Evolutionary conservation across 2,329 filamentous ascomycete species (phyloP).

Genomic region (Paraconiothyrium brasiliense): DNA sequence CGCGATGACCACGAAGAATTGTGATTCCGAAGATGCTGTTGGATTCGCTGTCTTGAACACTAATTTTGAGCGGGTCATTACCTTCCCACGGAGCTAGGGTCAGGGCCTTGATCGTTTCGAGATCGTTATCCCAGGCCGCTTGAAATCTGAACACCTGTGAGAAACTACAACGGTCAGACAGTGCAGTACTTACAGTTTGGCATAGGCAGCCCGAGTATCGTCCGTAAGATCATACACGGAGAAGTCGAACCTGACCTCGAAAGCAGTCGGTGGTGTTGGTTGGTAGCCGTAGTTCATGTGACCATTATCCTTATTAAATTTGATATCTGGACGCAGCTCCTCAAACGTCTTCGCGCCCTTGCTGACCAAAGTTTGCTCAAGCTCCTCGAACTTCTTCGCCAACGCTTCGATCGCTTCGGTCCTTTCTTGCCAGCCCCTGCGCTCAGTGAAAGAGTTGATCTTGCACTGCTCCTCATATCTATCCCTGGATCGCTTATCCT

Average conservation of each 20-base stretch:
- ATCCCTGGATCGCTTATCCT: constrained; percentile 50
- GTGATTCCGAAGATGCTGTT: constrained; percentile 75
- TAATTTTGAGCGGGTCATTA: constrained; percentile 67
- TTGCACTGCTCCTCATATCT: constrained; percentile 29
- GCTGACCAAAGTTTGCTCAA: constrained; percentile 65
- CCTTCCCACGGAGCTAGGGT: constrained; percentile 69
- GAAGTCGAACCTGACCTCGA: constrained; percentile 64
- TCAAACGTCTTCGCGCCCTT: constrained; percentile 73
- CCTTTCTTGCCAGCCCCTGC: constrained; percentile 61
- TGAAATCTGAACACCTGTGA: constrained; percentile 65
- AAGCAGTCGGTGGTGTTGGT: constrained; percentile 37
- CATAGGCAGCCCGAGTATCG: constrained; percentile 66
- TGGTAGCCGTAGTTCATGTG: background rate
- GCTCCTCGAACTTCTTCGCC: constrained; percentile 61
- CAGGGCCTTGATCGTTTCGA: constrained; percentile 70
- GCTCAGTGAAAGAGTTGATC: constrained; percentile 27
- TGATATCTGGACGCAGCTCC: constrained; percentile 65
- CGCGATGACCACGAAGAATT: constrained; percentile 70
- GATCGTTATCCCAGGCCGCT: constrained; percentile 76
- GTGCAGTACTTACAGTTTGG: constrained; percentile 65
- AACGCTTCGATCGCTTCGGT: constrained; percentile 62
- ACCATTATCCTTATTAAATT: constrained; percentile 6
- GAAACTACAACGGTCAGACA: background rate
- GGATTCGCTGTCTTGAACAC: constrained; percentile 61
- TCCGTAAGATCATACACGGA: constrained; percentile 60